These are phyloP conservation scores for Ciborinia camelliae DNA, from an alignment of 2,329 filamentous ascomycete genomes.

Conservation along the genomic window DNA sequence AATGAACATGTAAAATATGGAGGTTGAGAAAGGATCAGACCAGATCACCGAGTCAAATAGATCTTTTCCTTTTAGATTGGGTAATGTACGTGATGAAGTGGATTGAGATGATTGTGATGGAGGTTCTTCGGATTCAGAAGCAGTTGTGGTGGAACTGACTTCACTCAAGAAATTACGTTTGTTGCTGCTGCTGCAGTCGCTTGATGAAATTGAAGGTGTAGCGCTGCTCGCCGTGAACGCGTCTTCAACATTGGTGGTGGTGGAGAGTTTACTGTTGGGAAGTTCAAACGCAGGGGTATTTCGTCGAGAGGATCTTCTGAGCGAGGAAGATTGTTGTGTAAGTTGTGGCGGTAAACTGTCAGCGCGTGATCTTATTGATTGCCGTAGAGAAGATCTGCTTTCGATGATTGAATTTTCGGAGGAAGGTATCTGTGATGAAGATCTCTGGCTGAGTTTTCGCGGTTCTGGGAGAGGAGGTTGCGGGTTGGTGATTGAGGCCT, in stretches of 20 bases:
- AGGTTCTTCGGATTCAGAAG: conserved; percentile 17
- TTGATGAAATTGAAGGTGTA: conserved; percentile 7
- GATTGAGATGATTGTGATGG: conserved; percentile 29
- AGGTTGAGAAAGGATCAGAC: conserved; percentile 63
- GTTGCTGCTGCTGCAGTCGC: conserved; percentile 3
- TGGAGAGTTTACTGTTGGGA: conserved; percentile 1
- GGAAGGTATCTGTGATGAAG: conserved; percentile 2
- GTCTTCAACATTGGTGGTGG: conserved; percentile 1
- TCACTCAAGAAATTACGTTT: conserved; percentile 10
- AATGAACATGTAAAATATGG: conserved; percentile 70
- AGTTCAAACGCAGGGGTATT: not conserved
- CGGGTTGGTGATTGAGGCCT: not conserved
- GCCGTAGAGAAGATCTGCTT: conserved; percentile 5
- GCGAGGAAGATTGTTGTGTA: not conserved
- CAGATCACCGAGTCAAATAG: conserved; percentile 70
- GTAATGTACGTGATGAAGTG: conserved; percentile 39
- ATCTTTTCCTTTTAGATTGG: conserved; percentile 67
- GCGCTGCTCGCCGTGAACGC: not conserved
- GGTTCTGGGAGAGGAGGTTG: not conserved
- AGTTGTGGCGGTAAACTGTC: conserved; percentile 1
- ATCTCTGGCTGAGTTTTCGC: not conserved
- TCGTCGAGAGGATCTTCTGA: conserved; percentile 11
- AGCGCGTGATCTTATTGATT: conserved; percentile 8
- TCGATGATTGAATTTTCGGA: not conserved
- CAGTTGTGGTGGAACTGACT: conserved; percentile 16